A percentile compares a stretch with the other conserved stretches of the same genome.
These are phyloP conservation scores for Pyronema domesticum DNA, from an alignment of 495 filamentous ascomycete genomes.

Conservation along the genomic window DNA sequence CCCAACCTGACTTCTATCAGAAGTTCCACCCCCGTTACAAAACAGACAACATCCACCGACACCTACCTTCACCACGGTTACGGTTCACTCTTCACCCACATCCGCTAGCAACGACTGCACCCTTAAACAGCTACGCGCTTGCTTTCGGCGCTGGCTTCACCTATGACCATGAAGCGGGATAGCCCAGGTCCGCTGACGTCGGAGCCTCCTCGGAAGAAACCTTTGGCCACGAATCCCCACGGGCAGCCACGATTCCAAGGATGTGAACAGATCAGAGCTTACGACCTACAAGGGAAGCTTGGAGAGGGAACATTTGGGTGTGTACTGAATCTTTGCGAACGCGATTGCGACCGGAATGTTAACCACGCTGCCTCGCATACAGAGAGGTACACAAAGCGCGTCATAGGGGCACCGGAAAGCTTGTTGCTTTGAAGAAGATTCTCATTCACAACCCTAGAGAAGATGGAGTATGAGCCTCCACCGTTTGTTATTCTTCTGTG, in stretches of 20 bases:
- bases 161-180: constrained; percentile 23
- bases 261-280: constrained; percentile 73
- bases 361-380: neutral
- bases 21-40: too few species aligned
- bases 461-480: constrained; percentile 42
- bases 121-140: too few species aligned
- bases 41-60: too few species aligned
- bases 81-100: too few species aligned
- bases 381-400: constrained; percentile 85
- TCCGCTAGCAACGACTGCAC: too few species aligned
- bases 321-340: constrained; percentile 4
- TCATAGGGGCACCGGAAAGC: constrained; percentile 48
- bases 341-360: neutral
- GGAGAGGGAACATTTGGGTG: constrained; percentile 96
- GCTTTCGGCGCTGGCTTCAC: too few species aligned
- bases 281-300: constrained; percentile 76
- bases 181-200: constrained; percentile 19
- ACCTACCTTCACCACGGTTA: too few species aligned
- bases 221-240: constrained; percentile 17
- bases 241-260: constrained; percentile 46
- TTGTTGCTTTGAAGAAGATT: constrained; percentile 89
- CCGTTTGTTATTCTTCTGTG: neutral
- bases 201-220: constrained; percentile 23
- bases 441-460: constrained; percentile 76
- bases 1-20: too few species aligned